Evolutionary conservation across 805 yeast species (phyloP), one percentile per base, ranked within the genome.

Genomic region (Myxozyma melibiosi): DNA sequence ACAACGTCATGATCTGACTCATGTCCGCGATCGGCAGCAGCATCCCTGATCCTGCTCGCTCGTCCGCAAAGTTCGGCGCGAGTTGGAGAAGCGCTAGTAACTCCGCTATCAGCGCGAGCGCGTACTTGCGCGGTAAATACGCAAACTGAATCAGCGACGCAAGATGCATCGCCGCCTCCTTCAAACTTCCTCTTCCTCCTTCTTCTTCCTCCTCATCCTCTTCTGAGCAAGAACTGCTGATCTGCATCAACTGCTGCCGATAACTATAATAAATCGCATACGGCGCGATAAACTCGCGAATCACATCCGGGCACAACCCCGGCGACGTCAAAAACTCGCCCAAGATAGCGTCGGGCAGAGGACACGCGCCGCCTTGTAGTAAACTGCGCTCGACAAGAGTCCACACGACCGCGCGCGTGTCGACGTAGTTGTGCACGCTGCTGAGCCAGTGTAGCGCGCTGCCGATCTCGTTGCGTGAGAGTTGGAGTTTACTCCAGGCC

Each of bases 201-300:
- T 58, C 43, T n/a, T n/a, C n/a, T n/a, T n/a, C n/a, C n/a, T n/a
- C n/a, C n/a, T n/a, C n/a, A n/a, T n/a, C n/a, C n/a, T n/a, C n/a
- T n/a, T n/a, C n/a, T n/a, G n/a, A n/a, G n/a, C n/a, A n/a, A n/a
- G n/a, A n/a, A n/a, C n/a, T n/a, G n/a, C n/a, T n/a, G n/a, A 2
- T 45, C 50, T 13, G 25, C 50, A 11, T n/a, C 38, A 57, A 25
- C 25, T 37, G 38, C 9, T 37, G 38, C 13, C 63, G 46, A 33
- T 60, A 63, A 30, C 63, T 47, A 13, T 54, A 53, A 33, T 70
- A 57, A 7, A 71, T 66, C 13, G 74, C 74, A 41, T 65, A 64
- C 2, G 74, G 74, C 4, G 72, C 67, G 4, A 71, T 45, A 47
- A 67, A 66, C 40, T 70, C 71, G 18, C 68, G 60, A 2, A 71